A percentile compares a stretch with the other conserved stretches of the same genome.
phyloP scores from a whole-genome alignment of 768 basidiomycete genomes.

The Naematelia encephala region DNA sequence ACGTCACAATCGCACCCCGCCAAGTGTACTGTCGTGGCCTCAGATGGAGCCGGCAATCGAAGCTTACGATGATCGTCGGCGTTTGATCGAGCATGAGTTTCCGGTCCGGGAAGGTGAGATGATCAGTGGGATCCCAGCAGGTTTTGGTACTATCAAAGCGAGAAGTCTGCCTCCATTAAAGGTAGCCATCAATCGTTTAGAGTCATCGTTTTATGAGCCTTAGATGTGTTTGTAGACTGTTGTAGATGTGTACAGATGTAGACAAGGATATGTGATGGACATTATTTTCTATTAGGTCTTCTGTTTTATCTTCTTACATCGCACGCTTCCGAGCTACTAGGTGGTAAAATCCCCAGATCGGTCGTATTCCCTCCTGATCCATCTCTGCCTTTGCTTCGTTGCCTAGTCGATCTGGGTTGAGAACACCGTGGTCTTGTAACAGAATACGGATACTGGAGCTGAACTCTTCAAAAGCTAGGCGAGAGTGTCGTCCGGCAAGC shows the following conservation, averaged over 20 bases:
- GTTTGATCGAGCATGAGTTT: neutral
- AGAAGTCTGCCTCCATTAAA: slow-evolving; percentile 19
- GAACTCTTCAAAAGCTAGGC: slow-evolving; percentile 2
- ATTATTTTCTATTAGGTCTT: neutral
- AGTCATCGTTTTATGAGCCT: slow-evolving; percentile 1
- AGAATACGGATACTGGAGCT: slow-evolving; percentile 2
- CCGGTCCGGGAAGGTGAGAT: neutral
- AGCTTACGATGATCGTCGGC: neutral
- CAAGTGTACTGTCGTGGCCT: neutral
- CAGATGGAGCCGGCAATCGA: neutral
- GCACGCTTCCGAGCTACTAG: slow-evolving; percentile 4
- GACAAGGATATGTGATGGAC: neutral
- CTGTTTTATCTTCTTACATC: neutral
- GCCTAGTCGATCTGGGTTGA: neutral
- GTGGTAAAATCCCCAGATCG: slow-evolving; percentile 4
- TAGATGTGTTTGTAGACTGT: slow-evolving; percentile 1
- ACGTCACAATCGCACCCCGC: no score
- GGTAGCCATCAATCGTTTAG: slow-evolving; percentile 11
- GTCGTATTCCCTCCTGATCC: slow-evolving; percentile 1
- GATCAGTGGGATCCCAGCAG: neutral
- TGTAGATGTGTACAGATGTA: neutral
- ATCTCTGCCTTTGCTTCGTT: slow-evolving; percentile 2
- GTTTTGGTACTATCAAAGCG: slow-evolving; percentile 10
- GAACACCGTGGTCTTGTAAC: slow-evolving; percentile 8
- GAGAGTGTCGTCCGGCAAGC: neutral